phyloP scores from a whole-genome alignment of 768 basidiomycete species.

The Mrakia hoshinonis region DNA sequence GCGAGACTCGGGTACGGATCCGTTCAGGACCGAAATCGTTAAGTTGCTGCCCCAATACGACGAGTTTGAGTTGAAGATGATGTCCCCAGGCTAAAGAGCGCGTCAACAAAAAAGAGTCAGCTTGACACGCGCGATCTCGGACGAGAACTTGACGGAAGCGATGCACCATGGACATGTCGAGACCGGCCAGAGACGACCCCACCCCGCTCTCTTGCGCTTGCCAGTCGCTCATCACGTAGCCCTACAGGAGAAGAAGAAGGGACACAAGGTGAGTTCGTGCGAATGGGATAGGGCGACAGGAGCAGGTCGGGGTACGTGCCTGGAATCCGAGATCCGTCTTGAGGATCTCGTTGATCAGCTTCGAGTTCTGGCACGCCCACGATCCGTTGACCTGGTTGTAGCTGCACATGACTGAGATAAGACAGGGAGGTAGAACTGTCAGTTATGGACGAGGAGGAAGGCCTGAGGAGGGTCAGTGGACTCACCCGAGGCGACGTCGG shows the following conservation, averaged over 20 bases:
- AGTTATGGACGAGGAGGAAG: no score
- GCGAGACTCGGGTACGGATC: conserved; percentile 66
- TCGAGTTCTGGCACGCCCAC: conserved; percentile 66
- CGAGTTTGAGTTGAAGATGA: conserved; percentile 34
- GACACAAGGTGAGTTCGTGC: no score
- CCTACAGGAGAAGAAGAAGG: no score
- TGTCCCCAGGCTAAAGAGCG: conserved; percentile 36
- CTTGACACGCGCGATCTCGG: no score
- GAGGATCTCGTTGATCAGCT: conserved; percentile 61
- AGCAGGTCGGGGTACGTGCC: no score
- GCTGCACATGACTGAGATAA: conserved; percentile 74
- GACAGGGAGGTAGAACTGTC: no score
- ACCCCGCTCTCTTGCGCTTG: conserved; percentile 38
- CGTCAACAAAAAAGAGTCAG: no score
- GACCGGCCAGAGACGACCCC: conserved; percentile 23
- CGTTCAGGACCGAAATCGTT: conserved; percentile 61
- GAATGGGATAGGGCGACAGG: no score
- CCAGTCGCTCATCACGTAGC: no score
- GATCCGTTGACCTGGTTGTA: conserved; percentile 52
- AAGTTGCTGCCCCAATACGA: conserved; percentile 60
- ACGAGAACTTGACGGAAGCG: no score
- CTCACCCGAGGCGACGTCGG: conserved; percentile 60
- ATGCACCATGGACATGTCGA: conserved; percentile 44
- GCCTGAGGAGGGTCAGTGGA: no score
- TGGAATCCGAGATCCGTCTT: conserved; percentile 70